Percentiles rank a stretch among this genome's conserved stretches.
phyloP scores from a whole-genome alignment of 1,139 yeast genomes.

The Pneumocystis oryctolagi region DNA sequence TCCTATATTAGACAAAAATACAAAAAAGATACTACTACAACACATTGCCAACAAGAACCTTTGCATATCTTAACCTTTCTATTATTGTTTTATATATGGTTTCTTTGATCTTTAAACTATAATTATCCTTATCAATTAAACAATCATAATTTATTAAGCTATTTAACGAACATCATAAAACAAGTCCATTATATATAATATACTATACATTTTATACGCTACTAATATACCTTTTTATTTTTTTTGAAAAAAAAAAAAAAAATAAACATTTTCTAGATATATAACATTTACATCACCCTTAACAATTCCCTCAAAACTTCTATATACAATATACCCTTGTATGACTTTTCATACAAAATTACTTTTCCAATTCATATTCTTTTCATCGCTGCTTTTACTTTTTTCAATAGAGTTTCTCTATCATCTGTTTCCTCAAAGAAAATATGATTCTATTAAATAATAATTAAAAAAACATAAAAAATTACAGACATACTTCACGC shows the following conservation, averaged over 20 bases:
- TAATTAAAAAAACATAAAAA: background rate
- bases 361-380: background rate
- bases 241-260: no score
- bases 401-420: background rate
- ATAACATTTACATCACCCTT: no score
- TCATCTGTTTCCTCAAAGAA: background rate
- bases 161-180: background rate
- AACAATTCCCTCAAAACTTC: no score
- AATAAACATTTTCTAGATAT: no score
- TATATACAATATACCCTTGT: no score
- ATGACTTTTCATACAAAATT: no score
- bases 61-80: background rate
- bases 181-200: background rate
- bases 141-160: background rate
- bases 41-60: background rate
- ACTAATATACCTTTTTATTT: no score
- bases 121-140: background rate
- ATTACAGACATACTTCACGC: background rate
- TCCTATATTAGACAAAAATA: background rate
- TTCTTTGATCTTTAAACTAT: background rate
- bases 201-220: background rate
- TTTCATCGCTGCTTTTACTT: background rate
- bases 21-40: background rate
- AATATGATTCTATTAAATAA: background rate
- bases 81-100: background rate